These are phyloP conservation scores for Apiotrichum porosum DNA, from an alignment of 1,284 basidiomycete genomes.

Conservation along the genomic window DNA sequence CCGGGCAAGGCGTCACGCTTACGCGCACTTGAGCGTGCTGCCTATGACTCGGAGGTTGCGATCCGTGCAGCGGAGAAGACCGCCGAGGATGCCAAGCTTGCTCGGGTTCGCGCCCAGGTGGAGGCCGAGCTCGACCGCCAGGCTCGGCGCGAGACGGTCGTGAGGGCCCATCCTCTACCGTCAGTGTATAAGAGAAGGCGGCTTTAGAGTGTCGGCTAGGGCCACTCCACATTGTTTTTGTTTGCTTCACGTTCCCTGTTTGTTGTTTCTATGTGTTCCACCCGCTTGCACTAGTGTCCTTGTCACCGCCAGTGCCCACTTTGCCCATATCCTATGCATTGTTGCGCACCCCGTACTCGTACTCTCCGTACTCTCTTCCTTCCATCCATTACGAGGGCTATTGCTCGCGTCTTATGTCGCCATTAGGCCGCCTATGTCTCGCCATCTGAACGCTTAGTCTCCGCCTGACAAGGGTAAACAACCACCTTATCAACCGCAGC, in stretches of 20 bases:
- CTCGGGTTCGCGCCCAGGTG: constrained; percentile 14
- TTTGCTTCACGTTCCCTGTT: not conserved
- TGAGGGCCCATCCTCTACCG: constrained; percentile 36
- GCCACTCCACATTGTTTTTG: no score
- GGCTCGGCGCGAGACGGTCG: constrained; percentile 28
- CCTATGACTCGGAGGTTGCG: constrained; percentile 19
- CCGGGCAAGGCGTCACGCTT: constrained; percentile 30
- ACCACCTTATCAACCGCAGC: not conserved
- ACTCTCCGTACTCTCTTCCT: no score
- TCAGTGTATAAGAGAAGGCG: no score
- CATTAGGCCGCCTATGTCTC: not conserved
- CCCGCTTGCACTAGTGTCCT: no score
- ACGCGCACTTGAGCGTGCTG: constrained; percentile 21
- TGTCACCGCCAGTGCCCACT: not conserved
- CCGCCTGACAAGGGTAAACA: not conserved
- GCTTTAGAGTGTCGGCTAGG: no score
- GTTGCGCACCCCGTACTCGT: no score
- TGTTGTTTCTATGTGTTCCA: no score
- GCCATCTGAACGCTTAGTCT: no score
- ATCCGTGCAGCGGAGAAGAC: constrained; percentile 9
- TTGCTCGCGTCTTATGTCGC: no score
- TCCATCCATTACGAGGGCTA: no score
- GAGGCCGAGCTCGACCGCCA: constrained; percentile 26
- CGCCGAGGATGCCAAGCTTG: constrained; percentile 15
- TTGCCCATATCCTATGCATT: no score